Conservation (phyloP, 2,329 filamentous ascomycete species). For the Aspergillus clavatus region DNA sequence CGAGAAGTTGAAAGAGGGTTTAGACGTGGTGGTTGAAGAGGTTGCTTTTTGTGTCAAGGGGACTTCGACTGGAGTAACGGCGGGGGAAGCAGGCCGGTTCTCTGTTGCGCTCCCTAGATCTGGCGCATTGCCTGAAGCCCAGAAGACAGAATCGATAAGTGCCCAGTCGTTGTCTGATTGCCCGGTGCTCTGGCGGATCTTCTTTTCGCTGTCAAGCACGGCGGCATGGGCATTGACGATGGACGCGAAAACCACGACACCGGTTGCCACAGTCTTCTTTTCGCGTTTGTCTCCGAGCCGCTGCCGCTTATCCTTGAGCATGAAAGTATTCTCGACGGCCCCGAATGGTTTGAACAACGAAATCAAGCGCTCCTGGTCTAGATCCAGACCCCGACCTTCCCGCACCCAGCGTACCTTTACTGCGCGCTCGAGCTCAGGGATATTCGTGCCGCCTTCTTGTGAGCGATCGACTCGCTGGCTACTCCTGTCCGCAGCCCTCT, state of each 20-base stretch:
- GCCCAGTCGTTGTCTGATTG: constrained; percentile 42
- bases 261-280: constrained; percentile 49
- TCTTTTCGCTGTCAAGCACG: constrained; percentile 47
- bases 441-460: constrained; percentile 38
- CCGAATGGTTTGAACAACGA: constrained; percentile 52
- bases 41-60: constrained; percentile 15
- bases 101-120: constrained; percentile 36
- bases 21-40: constrained; percentile 12
- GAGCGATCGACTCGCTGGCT: constrained; percentile 30
- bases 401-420: constrained; percentile 54
- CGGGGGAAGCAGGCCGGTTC: constrained; percentile 10
- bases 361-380: constrained; percentile 47
- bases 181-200: constrained; percentile 15
- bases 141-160: constrained; percentile 50
- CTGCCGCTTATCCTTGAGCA: constrained; percentile 55
- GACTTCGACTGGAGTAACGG: constrained; percentile 20
- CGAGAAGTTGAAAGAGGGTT: constrained; percentile 32
- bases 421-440: constrained; percentile 53
- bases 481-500: constrained; percentile 32
- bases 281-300: constrained; percentile 47
- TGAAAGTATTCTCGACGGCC: constrained; percentile 51
- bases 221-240: constrained; percentile 56
- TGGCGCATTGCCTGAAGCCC: constrained; percentile 52
- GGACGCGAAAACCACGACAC: constrained; percentile 53
- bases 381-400: constrained; percentile 42